Conservation (phyloP, 1,284 basidiomycete genomes). For the Puccinia novopanici region DNA sequence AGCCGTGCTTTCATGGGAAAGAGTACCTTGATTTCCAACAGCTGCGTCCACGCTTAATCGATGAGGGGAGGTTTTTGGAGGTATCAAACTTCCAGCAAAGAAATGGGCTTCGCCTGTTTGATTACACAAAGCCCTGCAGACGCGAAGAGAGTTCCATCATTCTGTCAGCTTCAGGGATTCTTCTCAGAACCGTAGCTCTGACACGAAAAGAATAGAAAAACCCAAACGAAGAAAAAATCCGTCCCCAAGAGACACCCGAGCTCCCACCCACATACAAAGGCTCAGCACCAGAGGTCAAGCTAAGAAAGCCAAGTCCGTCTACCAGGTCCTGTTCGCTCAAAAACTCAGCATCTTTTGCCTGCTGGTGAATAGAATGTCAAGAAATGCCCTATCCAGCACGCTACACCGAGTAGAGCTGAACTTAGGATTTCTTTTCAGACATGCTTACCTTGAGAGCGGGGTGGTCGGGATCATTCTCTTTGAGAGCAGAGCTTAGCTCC, state of each 20-base stretch:
- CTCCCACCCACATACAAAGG: constrained; percentile 47
- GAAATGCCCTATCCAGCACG: neutral
- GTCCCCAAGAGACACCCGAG: constrained; percentile 40
- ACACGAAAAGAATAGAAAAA: constrained; percentile 2
- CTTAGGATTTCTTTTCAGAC: neutral
- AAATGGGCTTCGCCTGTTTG: constrained; percentile 28
- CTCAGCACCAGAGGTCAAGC: constrained; percentile 44
- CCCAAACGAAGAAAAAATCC: constrained; percentile 49
- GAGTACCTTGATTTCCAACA: neutral
- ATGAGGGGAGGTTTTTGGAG: constrained; percentile 15
- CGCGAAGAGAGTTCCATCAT: constrained; percentile 1
- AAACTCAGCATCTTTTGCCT: constrained; percentile 18
- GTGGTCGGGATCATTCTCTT: constrained; percentile 5
- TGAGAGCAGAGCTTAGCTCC: constrained; percentile 32
- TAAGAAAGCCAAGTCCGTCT: constrained; percentile 35
- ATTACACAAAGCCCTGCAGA: constrained; percentile 27
- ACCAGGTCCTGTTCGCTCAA: constrained; percentile 37
- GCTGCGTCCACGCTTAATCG: neutral
- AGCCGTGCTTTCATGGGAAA: neutral
- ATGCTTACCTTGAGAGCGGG: neutral
- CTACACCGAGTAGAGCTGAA: neutral
- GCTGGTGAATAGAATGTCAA: neutral
- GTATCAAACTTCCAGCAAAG: constrained; percentile 24
- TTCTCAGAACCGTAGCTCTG: no score
- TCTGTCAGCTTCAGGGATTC: neutral